Conservation (phyloP, 352 stramenopile species). For the Thalassiosira hispida region DNA sequence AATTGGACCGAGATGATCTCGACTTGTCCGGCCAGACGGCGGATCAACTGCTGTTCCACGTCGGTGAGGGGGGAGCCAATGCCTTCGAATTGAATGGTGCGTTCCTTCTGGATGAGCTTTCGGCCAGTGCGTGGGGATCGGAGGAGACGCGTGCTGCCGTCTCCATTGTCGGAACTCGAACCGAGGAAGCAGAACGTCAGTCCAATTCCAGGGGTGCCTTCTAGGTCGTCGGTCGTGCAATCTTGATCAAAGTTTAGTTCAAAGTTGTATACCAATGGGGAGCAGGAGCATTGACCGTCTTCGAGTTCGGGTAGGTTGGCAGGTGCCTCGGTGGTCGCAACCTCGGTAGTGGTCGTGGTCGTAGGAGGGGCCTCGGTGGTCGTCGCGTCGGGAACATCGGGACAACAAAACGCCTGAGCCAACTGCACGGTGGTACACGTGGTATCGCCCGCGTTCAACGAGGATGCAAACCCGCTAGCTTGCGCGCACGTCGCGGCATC, state of each 20-base stretch:
- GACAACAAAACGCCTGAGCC: neutral
- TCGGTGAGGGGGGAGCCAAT: neutral
- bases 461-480: neutral
- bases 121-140: neutral
- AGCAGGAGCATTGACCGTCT: conserved; percentile 15
- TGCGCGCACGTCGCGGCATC: neutral
- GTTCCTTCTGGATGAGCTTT: too few relatives aligned
- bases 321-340: neutral
- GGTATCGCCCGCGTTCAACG: neutral
- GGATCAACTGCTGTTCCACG: neutral
- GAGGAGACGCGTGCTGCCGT: neutral
- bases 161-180: neutral
- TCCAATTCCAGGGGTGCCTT: conserved; percentile 16
- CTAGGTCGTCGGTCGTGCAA: conserved; percentile 17
- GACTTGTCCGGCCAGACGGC: neutral
- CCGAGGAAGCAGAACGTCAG: conserved; percentile 17
- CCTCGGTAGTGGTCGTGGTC: too few relatives aligned
- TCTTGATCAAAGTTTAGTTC: conserved; percentile 3
- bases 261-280: conserved; percentile 13
- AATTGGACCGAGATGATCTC: conserved; percentile 17
- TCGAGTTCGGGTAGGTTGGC: too few relatives aligned
- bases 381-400: neutral
- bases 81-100: neutral
- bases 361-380: neutral
- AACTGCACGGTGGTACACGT: neutral